Percentiles rank a stretch among this genome's conserved stretches.
These are phyloP conservation scores for Fusarium xylarioides DNA, from an alignment of 2,329 filamentous ascomycete genomes.

Conservation along the genomic window DNA sequence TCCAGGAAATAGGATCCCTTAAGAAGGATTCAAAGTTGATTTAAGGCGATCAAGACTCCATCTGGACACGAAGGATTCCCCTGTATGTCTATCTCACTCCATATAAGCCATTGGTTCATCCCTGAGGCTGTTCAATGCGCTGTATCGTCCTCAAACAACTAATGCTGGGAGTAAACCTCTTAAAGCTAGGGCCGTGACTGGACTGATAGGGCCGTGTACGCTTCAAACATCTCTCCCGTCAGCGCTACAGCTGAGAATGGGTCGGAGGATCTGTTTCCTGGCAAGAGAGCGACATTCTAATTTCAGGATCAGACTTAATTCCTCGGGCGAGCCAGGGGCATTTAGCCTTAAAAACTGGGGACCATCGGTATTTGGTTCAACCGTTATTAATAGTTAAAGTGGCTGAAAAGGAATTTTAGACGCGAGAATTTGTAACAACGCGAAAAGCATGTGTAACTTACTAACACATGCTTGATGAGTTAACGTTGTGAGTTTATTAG, in stretches of 20 bases:
- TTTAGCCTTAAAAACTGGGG: conserved; percentile 29
- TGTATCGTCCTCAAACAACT: conserved; percentile 6
- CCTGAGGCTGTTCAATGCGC: background rate
- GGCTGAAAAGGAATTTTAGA: background rate
- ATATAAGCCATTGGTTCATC: background rate
- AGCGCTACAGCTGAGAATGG: conserved; percentile 2
- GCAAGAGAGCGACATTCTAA: conserved; percentile 7
- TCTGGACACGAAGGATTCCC: conserved; percentile 15
- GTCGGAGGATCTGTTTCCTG: conserved; percentile 23
- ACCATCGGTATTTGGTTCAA: background rate
- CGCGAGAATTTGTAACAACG: background rate
- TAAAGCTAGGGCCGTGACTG: conserved; percentile 7
- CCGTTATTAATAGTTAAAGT: background rate
- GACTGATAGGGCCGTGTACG: conserved; percentile 10
- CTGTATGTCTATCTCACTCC: conserved; percentile 9
- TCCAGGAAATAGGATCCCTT: background rate
- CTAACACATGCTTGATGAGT: background rate
- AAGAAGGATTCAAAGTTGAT: conserved; percentile 2
- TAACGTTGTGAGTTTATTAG: background rate
- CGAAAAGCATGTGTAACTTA: background rate
- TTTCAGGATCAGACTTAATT: conserved; percentile 15
- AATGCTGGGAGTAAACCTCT: background rate
- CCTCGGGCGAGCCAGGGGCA: conserved; percentile 3
- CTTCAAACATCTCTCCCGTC: background rate
- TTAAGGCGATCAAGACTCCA: background rate